Conservation (phyloP, 2,329 filamentous ascomycete species). For the Periconia macrospinosa region DNA sequence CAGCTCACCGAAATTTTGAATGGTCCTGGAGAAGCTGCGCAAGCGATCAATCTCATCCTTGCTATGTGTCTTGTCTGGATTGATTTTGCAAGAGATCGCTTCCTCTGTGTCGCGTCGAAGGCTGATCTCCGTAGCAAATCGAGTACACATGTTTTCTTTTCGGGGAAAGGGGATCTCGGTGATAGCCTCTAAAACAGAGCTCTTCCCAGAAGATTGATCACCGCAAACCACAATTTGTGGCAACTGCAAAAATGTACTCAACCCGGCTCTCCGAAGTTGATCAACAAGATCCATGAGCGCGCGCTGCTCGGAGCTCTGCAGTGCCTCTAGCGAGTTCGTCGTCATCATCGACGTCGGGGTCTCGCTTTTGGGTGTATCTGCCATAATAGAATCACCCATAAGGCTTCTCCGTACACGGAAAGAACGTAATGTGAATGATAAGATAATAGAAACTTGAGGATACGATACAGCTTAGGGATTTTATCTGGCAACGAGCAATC, state of each 20-base stretch:
- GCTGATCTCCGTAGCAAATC: conserved; percentile 59
- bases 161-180: conserved; percentile 62
- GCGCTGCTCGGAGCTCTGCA: conserved; percentile 49
- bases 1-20: conserved; percentile 47
- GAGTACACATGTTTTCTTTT: conserved; percentile 60
- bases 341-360: neutral
- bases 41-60: conserved; percentile 36
- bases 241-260: conserved; percentile 28
- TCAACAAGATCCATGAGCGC: conserved; percentile 56
- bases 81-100: conserved; percentile 40
- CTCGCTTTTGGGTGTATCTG: neutral
- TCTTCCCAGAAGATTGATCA: conserved; percentile 50
- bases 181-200: conserved; percentile 54
- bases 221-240: conserved; percentile 37
- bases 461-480: too few species aligned
- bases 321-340: conserved; percentile 35
- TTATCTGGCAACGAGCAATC: neutral
- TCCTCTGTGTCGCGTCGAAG: conserved; percentile 35
- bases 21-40: conserved; percentile 39
- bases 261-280: conserved; percentile 51
- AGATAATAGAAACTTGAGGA: neutral
- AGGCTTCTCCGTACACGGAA: neutral
- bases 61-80: conserved; percentile 33
- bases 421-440: neutral
- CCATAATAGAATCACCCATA: neutral